These are phyloP conservation scores for Babesia ovis DNA, from an alignment of 169 alveolate genomes.

Conservation along the genomic window DNA sequence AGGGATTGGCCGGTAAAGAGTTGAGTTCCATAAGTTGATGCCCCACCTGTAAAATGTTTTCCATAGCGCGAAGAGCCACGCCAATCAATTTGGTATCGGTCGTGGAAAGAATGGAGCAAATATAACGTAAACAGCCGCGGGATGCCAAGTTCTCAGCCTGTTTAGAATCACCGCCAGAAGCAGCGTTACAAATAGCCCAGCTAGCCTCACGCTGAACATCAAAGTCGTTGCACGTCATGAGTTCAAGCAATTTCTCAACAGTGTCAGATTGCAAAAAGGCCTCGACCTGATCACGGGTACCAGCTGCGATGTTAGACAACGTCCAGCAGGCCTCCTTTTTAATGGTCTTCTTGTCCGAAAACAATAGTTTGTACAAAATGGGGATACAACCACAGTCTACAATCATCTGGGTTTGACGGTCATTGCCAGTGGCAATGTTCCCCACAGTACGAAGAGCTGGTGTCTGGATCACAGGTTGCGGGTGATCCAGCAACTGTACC, in stretches of 20 bases:
- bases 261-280: conserved; percentile 83
- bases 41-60: conserved; percentile 89
- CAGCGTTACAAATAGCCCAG: conserved; percentile 97
- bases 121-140: conserved; percentile 88
- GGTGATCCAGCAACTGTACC: conserved; percentile 87
- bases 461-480: conserved; percentile 86
- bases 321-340: conserved; percentile 98
- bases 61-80: conserved; percentile 90
- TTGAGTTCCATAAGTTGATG: conserved; percentile 77
- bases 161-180: conserved; percentile 87
- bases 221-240: conserved; percentile 86
- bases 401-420: conserved; percentile 92
- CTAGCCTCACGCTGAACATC: conserved; percentile 97
- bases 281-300: conserved; percentile 89
- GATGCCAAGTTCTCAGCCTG: conserved; percentile 89
- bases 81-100: conserved; percentile 90
- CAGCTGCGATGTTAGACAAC: conserved; percentile 95
- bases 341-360: conserved; percentile 87
- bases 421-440: conserved; percentile 95
- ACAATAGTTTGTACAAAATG: conserved; percentile 79
- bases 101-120: conserved; percentile 84
- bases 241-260: conserved; percentile 83
- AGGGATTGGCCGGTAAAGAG: conserved; percentile 82
- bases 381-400: conserved; percentile 90
- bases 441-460: conserved; percentile 98